phyloP scores from a whole-genome alignment of 1,284 basidiomycete genomes.

The Cryptococcus hybrid region DNA sequence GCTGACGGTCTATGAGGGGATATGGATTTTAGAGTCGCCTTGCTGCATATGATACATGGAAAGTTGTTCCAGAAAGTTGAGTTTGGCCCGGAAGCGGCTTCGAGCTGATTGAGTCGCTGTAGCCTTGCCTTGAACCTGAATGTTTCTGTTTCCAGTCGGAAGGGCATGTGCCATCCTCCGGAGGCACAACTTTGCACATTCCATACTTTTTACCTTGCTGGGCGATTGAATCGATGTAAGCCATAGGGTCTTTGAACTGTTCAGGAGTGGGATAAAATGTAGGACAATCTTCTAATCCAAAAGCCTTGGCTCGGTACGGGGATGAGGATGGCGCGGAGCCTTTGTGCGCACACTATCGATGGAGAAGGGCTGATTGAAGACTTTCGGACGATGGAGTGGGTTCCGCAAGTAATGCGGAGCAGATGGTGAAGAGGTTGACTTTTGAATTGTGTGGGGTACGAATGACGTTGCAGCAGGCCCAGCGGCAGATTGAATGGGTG shows the following conservation, averaged over 20 bases:
- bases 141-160: slow-evolving; percentile 85
- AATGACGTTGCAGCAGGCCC: slow-evolving; percentile 39
- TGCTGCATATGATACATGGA: slow-evolving; percentile 90
- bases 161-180: slow-evolving; percentile 92
- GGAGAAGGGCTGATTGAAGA: slow-evolving; percentile 38
- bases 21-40: slow-evolving; percentile 77
- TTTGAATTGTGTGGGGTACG: slow-evolving; percentile 24
- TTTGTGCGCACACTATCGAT: slow-evolving; percentile 29
- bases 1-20: slow-evolving; percentile 87
- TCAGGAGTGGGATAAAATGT: slow-evolving; percentile 82
- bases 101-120: slow-evolving; percentile 93
- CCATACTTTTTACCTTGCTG: slow-evolving; percentile 74
- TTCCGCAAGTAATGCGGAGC: slow-evolving; percentile 26
- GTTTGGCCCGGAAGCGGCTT: slow-evolving; percentile 94
- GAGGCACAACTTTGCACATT: slow-evolving; percentile 96
- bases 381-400: slow-evolving; percentile 28
- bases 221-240: slow-evolving; percentile 84
- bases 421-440: slow-evolving; percentile 8
- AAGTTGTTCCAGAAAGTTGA: slow-evolving; percentile 96
- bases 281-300: slow-evolving; percentile 87
- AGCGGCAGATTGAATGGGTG: slow-evolving; percentile 16
- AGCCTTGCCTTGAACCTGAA: slow-evolving; percentile 84
- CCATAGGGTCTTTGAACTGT: slow-evolving; percentile 94
- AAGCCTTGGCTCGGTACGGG: slow-evolving; percentile 53
- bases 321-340: slow-evolving; percentile 31